A percentile compares a stretch with the other conserved stretches of the same genome.
These are phyloP conservation scores for Ceratocystis huliohia DNA, from an alignment of 2,329 filamentous ascomycete species.

Conservation along the genomic window DNA sequence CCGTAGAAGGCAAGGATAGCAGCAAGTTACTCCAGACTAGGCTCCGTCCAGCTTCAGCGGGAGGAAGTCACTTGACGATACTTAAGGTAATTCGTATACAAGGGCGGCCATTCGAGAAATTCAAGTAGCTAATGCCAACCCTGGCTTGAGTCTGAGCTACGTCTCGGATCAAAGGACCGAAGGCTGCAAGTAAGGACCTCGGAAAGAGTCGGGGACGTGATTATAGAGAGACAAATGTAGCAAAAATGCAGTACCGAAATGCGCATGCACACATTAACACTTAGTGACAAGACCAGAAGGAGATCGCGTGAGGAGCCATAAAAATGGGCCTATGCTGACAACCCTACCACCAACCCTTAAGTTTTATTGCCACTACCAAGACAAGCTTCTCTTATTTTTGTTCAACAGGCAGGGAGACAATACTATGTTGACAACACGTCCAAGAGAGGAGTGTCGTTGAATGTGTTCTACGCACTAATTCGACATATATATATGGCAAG, in stretches of 20 bases:
- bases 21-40: neutral
- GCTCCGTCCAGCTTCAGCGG: neutral
- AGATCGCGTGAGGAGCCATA: conserved; percentile 7
- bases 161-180: conserved; percentile 11
- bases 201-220: neutral
- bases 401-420: neutral
- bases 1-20: neutral
- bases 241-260: neutral
- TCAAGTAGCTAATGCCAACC: neutral
- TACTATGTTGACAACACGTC: too few relatives aligned
- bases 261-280: neutral
- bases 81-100: neutral
- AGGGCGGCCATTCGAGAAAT: neutral
- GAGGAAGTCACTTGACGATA: conserved; percentile 1
- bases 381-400: neutral
- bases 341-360: neutral
- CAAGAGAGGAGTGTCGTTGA: too few relatives aligned
- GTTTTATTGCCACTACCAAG: neutral
- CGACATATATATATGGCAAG: too few relatives aligned
- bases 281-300: neutral
- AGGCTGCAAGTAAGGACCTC: neutral
- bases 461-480: too few relatives aligned
- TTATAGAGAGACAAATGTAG: neutral
- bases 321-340: neutral
- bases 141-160: neutral